Percentiles rank a stretch among this genome's conserved stretches.
Evolutionary conservation across 2,329 filamentous ascomycete species (phyloP).

Genomic region (Botrytis fabae): DNA sequence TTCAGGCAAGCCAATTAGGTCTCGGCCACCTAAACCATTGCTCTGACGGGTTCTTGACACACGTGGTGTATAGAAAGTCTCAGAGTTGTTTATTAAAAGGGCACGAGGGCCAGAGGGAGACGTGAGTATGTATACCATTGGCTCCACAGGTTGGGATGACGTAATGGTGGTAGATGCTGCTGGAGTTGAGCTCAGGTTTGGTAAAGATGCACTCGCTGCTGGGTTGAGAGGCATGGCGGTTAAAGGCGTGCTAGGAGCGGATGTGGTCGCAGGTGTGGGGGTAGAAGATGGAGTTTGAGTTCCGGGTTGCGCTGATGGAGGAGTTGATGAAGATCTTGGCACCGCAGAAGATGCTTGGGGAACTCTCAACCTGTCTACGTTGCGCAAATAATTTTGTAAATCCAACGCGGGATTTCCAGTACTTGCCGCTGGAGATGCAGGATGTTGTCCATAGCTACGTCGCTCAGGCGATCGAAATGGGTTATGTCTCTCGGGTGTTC

Average conservation of each 20-base stretch:
- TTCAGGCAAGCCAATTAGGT: constrained; percentile 31
- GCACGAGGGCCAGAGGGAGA: constrained; percentile 61
- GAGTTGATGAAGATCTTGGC: constrained; percentile 29
- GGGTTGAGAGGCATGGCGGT: constrained; percentile 2
- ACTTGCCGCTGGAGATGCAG: constrained; percentile 1
- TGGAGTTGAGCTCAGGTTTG: constrained; percentile 12
- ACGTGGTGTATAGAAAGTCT: constrained; percentile 54
- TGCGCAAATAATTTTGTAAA: constrained; percentile 35
- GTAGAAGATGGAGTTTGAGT: constrained; percentile 23
- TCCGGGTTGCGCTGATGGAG: constrained; percentile 17
- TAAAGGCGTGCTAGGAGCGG: constrained; percentile 7
- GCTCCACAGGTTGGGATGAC: constrained; percentile 37
- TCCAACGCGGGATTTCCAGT: constrained; percentile 31
- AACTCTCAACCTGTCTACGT: constrained; percentile 33
- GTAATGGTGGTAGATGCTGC: constrained; percentile 27
- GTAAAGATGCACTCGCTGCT: constrained; percentile 16
- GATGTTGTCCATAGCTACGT: constrained; percentile 26
- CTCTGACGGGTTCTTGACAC: constrained; percentile 28
- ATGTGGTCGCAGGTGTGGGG: constrained; percentile 12
- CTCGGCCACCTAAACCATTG: constrained; percentile 8
- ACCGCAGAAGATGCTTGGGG: constrained; percentile 26
- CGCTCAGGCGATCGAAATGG: constrained; percentile 24
- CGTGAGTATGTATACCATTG: constrained; percentile 60
- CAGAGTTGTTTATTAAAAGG: constrained; percentile 55
- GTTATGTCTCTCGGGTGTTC: constrained; percentile 26